Evolutionary conservation across 176 grass and related monocot genomes (phyloP).

Genomic region (Stipa capillata): DNA sequence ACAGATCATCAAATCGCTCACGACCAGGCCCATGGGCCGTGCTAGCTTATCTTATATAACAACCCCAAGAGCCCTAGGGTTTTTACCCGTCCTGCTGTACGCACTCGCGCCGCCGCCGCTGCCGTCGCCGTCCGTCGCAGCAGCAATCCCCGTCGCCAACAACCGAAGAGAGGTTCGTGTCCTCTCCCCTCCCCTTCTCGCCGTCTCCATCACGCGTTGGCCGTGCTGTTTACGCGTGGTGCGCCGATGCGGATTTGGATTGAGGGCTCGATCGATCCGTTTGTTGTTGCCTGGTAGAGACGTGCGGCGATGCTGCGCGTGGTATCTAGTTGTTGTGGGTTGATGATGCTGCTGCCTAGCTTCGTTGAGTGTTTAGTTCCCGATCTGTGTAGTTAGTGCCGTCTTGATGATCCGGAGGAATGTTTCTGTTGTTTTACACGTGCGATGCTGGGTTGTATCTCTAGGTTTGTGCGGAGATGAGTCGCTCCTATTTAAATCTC

Average conservation of each 20-base stretch:
- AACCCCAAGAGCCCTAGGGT: neutral
- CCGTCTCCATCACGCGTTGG: neutral
- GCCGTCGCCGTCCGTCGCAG: neutral
- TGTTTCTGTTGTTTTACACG: neutral
- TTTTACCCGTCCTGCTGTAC: neutral
- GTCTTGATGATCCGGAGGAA: neutral
- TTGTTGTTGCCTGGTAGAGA: neutral
- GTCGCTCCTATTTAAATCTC: neutral
- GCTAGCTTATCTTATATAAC: neutral
- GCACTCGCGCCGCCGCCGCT: neutral
- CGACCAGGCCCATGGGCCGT: neutral
- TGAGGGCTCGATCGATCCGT: neutral
- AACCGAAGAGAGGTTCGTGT: neutral
- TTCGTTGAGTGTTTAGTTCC: neutral
- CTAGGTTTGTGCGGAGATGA: neutral
- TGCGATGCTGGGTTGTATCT: neutral
- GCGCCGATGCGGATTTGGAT: neutral
- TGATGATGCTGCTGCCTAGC: too few relatives aligned
- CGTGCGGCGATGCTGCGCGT: neutral
- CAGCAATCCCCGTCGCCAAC: neutral
- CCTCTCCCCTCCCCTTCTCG: neutral
- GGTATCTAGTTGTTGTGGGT: neutral
- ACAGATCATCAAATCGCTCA: neutral
- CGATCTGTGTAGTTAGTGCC: neutral
- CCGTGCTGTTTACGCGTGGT: neutral